Base-by-base conservation (phyloP, 768 basidiomycete species). In the Daedaleopsis sinensis region DNA sequence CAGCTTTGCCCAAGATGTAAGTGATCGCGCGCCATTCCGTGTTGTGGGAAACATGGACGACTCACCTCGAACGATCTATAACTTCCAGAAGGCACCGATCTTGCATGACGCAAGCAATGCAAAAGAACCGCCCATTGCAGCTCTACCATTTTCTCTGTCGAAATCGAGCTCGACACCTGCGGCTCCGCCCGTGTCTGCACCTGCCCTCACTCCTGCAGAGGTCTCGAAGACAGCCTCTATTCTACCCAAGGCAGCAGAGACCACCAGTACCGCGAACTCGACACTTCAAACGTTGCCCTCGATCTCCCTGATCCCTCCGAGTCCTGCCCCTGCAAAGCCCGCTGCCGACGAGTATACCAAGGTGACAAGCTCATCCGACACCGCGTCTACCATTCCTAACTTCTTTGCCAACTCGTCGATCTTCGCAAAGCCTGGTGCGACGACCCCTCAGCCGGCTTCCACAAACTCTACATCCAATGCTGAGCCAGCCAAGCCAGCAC, bases 141-240 rank as follows among this genome's bases (percentile, higher is more conserved):
- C 82, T 9, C 75, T 90, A 55, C 90, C 88, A 11, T 90, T 89
- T 71, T 89, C 87, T 10, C 77, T 90, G 55, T 72, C 76, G n/a
- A 80, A 77, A 66, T 37, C 64, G 55, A 23, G 44, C 55, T 13
- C 65, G 9, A 56, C 66, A 6, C 61, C 69, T 36, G 46, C 65
- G 24, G 52, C 63, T 18, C 63, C 67, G 5, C 63, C 69, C 39
- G 49, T 56, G 13, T 63, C 67, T 1, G 67, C 70, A 19, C 62
- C 56, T 39, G 37, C 54, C 1, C 64, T 65, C 54, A 61, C 67
- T 12, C 62, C 66, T 23, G 53, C 52, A 7, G 65, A 65, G 46
- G 58, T 65, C 23, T 48, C 64, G 9, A 65, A 64, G 27, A 32
- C 27, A 19, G 62, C 66, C 37, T 36, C 65, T 36, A 46, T 50